phyloP scores from a whole-genome alignment of 331 rosid species.

The Pyracantha coccinea region DNA sequence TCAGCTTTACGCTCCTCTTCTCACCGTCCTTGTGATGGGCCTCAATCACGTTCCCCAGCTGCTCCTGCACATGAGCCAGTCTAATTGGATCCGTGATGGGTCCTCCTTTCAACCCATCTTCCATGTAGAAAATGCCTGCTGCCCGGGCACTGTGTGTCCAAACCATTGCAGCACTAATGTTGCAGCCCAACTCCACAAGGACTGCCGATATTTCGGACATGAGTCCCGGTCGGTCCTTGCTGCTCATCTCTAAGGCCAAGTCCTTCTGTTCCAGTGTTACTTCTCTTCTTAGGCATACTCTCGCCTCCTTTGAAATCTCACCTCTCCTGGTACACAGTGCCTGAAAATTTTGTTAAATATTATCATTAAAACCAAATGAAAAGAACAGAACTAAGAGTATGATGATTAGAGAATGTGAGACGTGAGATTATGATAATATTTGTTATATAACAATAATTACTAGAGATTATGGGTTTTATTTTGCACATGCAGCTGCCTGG shows the following conservation, averaged over 20 bases:
- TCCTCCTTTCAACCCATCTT: slow-evolving; percentile 46
- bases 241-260: slow-evolving; percentile 65
- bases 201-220: slow-evolving; percentile 67
- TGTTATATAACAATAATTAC: not conserved
- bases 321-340: slow-evolving; percentile 51
- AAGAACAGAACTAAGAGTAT: not conserved
- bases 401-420: not conserved
- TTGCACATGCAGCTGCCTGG: not conserved
- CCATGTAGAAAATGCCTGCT: slow-evolving; percentile 55
- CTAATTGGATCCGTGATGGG: slow-evolving; percentile 47
- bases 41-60: slow-evolving; percentile 52
- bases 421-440: not conserved
- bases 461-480: not conserved
- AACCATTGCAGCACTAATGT: slow-evolving; percentile 39
- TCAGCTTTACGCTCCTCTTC: slow-evolving; percentile 47
- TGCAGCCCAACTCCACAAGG: slow-evolving; percentile 50
- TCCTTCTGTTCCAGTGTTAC: slow-evolving; percentile 18
- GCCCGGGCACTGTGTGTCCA: slow-evolving; percentile 71
- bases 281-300: slow-evolving; percentile 18
- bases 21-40: slow-evolving; percentile 48
- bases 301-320: slow-evolving; percentile 15
- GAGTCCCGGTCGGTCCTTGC: slow-evolving; percentile 61
- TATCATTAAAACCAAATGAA: not conserved
- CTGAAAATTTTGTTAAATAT: slow-evolving; percentile 22
- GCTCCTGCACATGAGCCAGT: slow-evolving; percentile 44